phyloP scores from a whole-genome alignment of 2,329 filamentous ascomycete species.

The Epichloe sibirici region DNA sequence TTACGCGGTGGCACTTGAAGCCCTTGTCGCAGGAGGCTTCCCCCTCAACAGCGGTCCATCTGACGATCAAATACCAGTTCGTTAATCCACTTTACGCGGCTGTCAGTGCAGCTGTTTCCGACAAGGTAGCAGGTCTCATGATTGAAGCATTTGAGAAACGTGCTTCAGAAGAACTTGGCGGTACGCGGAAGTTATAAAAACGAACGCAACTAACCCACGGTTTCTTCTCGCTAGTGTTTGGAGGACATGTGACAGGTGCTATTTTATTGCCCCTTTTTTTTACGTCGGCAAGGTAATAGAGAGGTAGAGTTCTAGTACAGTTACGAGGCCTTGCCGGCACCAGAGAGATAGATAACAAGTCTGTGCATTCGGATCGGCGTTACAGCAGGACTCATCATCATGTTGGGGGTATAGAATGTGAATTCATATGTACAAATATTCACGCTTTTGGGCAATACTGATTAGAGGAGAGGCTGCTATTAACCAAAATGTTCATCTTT shows the following conservation, averaged over 20 bases:
- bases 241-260: no score
- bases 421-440: background rate
- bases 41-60: conserved; percentile 53
- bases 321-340: no score
- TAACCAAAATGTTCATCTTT: background rate
- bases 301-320: no score
- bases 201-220: no score
- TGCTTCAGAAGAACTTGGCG: conserved; percentile 38
- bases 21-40: conserved; percentile 22
- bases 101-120: conserved; percentile 68
- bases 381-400: background rate
- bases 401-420: background rate
- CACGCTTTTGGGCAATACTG: background rate
- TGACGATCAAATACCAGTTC: conserved; percentile 75
- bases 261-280: no score
- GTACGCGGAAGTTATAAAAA: background rate
- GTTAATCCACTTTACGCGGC: conserved; percentile 78
- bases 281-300: no score
- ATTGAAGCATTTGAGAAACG: conserved; percentile 84
- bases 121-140: conserved; percentile 78
- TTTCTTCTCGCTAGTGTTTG: no score
- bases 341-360: background rate
- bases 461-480: background rate
- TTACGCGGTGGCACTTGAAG: conserved; percentile 56
- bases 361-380: background rate